Percentiles rank a stretch among this genome's conserved stretches.
Conservation (phyloP, 345 rosid species). For the Melaleuca alternifolia region DNA sequence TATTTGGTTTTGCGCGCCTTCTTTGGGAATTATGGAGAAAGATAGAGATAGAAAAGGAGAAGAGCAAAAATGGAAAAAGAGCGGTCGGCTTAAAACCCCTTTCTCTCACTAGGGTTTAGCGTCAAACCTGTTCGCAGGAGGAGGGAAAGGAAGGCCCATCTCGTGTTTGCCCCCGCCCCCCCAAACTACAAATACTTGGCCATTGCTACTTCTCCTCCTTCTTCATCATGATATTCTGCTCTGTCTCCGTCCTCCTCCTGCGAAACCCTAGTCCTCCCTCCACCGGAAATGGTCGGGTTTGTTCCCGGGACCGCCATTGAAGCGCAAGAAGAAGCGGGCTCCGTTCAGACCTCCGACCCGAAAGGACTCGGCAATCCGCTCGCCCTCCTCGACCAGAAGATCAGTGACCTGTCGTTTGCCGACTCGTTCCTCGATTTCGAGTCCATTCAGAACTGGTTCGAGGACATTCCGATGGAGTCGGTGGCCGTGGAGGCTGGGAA, state of each 20-base stretch:
- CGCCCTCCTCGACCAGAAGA: constrained; percentile 17
- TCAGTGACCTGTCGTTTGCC: constrained; percentile 15
- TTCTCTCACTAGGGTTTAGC: background rate
- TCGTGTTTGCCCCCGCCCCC: background rate
- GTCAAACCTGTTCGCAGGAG: background rate
- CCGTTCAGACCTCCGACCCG: constrained; percentile 19
- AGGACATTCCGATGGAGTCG: constrained; percentile 17
- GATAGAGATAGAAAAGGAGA: background rate
- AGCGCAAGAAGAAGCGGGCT: constrained; percentile 5
- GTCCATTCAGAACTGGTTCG: constrained; percentile 39
- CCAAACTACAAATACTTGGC: background rate
- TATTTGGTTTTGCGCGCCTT: background rate
- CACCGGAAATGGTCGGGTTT: constrained; percentile 40
- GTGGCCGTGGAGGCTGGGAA: background rate
- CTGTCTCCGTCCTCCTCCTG: background rate
- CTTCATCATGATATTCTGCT: background rate
- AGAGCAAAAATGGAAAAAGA: background rate
- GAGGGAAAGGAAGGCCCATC: background rate
- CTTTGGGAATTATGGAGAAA: background rate
- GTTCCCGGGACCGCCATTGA: constrained; percentile 17
- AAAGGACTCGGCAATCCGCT: constrained; percentile 14
- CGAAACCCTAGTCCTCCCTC: background rate
- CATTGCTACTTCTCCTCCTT: background rate
- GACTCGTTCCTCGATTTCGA: constrained; percentile 65
- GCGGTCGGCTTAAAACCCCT: background rate